Percentiles rank a stretch among this genome's conserved stretches.
Conservation (phyloP, 2,329 filamentous ascomycete genomes). For the Colletotrichum lindemuthianum region DNA sequence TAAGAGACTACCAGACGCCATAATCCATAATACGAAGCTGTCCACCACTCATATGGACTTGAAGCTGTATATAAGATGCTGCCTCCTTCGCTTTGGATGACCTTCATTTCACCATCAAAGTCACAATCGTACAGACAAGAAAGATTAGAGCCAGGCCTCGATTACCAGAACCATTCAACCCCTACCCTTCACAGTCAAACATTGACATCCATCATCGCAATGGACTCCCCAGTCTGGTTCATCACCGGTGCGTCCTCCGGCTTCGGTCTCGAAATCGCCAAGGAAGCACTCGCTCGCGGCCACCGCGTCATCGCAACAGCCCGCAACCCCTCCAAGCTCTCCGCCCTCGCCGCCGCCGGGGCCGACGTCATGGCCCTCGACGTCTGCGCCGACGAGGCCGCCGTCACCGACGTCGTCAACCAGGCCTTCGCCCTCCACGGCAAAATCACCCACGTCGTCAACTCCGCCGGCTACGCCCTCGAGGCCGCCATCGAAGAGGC, state of each 20-base stretch:
- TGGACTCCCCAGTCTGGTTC: slow-evolving; percentile 57
- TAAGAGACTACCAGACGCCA: too few species aligned
- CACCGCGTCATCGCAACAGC: slow-evolving; percentile 63
- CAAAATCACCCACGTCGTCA: slow-evolving; percentile 59
- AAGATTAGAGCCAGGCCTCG: too few species aligned
- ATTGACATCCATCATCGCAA: slow-evolving; percentile 3
- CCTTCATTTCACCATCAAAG: too few species aligned
- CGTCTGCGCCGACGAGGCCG: slow-evolving; percentile 51
- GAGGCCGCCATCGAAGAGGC: slow-evolving; percentile 54
- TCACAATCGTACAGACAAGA: too few species aligned
- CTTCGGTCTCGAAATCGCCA: slow-evolving; percentile 58
- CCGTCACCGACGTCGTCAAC: slow-evolving; percentile 49
- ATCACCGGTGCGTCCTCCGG: slow-evolving; percentile 63
- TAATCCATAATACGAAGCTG: too few species aligned
- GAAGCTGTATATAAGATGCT: too few species aligned
- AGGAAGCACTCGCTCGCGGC: slow-evolving; percentile 54
- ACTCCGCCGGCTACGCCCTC: slow-evolving; percentile 57
- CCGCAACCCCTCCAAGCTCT: slow-evolving; percentile 51
- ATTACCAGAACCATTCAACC: too few species aligned
- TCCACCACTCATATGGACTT: too few species aligned
- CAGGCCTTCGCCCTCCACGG: slow-evolving; percentile 46
- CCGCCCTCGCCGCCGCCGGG: slow-evolving; percentile 53
- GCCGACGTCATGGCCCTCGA: slow-evolving; percentile 58
- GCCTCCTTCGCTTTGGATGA: too few species aligned
- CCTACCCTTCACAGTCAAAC: neutral